These are phyloP conservation scores for Didymella exigua DNA, from an alignment of 2,329 filamentous ascomycete species.

Conservation along the genomic window DNA sequence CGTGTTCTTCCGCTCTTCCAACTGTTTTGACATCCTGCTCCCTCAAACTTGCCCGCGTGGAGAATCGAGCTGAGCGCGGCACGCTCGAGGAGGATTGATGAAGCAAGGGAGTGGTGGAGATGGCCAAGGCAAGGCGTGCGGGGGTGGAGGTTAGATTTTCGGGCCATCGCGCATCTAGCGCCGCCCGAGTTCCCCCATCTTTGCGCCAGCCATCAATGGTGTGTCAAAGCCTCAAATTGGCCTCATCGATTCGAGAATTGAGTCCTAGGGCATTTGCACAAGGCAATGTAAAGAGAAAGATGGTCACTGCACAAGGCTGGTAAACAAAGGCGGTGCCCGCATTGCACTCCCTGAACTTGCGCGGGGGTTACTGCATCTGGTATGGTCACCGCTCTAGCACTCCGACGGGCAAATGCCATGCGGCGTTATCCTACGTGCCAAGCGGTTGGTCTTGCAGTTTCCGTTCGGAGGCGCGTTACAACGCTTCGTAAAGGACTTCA, in stretches of 20 bases:
- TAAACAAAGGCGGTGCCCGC: not conserved
- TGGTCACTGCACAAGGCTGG: not conserved
- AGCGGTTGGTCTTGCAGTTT: not conserved
- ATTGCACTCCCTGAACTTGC: not conserved
- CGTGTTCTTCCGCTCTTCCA: not conserved
- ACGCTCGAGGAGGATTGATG: not conserved
- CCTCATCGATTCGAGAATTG: not conserved
- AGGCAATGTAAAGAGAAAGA: not conserved
- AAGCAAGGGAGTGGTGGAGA: not conserved
- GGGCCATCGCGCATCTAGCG: not conserved
- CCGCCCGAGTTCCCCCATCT: not conserved
- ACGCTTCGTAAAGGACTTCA: not conserved
- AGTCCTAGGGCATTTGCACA: too few relatives aligned
- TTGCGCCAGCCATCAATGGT: not conserved
- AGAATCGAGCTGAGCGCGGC: not conserved
- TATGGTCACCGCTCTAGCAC: not conserved
- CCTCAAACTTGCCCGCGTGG: not conserved
- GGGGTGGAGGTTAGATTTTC: conserved; percentile 5
- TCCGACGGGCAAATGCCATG: not conserved
- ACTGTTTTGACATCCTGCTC: not conserved
- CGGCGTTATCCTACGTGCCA: not conserved
- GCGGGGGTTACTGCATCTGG: conserved; percentile 1
- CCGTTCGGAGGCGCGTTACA: conserved; percentile 5
- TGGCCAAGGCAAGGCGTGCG: conserved; percentile 7
- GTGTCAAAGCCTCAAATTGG: not conserved